Conservation (phyloP, 2,329 filamentous ascomycete species). For the Teratosphaeria pseudoeucalypti region DNA sequence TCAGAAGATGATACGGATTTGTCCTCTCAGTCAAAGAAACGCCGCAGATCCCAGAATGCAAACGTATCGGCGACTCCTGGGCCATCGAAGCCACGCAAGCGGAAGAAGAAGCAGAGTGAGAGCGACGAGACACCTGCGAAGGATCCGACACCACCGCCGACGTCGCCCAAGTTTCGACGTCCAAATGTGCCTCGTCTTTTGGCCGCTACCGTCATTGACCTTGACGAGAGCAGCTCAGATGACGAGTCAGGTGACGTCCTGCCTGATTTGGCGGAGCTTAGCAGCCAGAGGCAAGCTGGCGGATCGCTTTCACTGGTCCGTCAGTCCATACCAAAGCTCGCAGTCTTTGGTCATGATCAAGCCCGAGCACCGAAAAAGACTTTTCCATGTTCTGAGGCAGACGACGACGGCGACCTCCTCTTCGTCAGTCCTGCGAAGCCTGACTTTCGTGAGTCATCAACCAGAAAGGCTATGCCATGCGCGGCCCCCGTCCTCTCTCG, state of each 20-base stretch:
- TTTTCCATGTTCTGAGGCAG: neutral
- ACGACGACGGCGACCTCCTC: neutral
- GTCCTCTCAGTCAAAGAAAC: neutral
- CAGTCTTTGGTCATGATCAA: neutral
- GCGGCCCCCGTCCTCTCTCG: neutral
- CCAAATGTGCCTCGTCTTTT: neutral
- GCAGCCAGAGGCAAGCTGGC: neutral
- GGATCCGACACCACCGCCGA: neutral
- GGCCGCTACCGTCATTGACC: neutral
- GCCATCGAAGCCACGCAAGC: neutral
- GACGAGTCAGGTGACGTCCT: neutral
- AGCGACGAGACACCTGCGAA: neutral
- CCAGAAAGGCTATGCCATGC: neutral
- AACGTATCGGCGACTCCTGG: neutral
- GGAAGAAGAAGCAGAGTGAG: conserved; percentile 1
- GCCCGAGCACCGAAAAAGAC: neutral
- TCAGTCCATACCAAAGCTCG: neutral
- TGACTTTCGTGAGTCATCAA: neutral
- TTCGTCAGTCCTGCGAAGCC: neutral
- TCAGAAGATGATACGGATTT: neutral
- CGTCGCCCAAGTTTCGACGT: neutral
- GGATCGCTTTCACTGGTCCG: neutral
- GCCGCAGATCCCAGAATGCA: neutral
- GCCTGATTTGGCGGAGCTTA: neutral
- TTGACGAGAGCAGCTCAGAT: neutral